Base-by-base conservation (phyloP, 1,284 basidiomycete species). In the Leccinum pachyderme region DNA sequence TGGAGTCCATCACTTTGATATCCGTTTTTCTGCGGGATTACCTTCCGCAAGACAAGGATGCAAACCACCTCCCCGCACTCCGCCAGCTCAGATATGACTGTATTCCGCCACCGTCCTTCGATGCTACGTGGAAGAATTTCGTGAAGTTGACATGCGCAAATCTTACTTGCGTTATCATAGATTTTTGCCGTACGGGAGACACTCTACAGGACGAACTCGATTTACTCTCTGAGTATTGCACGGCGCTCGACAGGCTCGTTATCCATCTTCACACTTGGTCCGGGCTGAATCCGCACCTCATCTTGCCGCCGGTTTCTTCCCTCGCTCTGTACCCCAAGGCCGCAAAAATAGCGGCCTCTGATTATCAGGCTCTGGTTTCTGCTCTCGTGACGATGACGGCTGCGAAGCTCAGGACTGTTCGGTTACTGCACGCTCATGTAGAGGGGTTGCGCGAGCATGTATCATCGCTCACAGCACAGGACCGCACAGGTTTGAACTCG, bases 51-150 rank as follows among this genome's bases (percentile, higher is more conserved):
- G 54, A 71, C 35, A 69, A 65, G 37, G 54, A 63, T 32, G 55
- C 53, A 49, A 71, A 70, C 47, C 63, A 59, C 35, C 52, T 70
- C 29, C 66, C 69, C 33, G 64, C 67, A 31, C 67, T 71, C 33
- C 60, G 66, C 35, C 64, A 65, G 37, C 66, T 71, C 25, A 68
- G 59, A 11, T 68, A 71, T n/a, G 69, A 70, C 45, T 71, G 66
- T 43, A 71, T 65, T 32, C 69, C 67, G 5, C 69, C 66, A 2
- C 69, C 66, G 1, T 70, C 66, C 48, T 62, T 69, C 22, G 66
- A 69, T n/a, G 29, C 59, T 24, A 56, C 59, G 18, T 68, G 69
- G 66, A 68, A 55, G 49, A 63, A 53, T 31, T 68, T 71, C 29
- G 45, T 70, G 32, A 60, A 55, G 51, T 44, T 56, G 25, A 68